These are phyloP conservation scores for Apiospora sp. DNA, from an alignment of 2,329 filamentous ascomycete genomes.

Conservation along the genomic window DNA sequence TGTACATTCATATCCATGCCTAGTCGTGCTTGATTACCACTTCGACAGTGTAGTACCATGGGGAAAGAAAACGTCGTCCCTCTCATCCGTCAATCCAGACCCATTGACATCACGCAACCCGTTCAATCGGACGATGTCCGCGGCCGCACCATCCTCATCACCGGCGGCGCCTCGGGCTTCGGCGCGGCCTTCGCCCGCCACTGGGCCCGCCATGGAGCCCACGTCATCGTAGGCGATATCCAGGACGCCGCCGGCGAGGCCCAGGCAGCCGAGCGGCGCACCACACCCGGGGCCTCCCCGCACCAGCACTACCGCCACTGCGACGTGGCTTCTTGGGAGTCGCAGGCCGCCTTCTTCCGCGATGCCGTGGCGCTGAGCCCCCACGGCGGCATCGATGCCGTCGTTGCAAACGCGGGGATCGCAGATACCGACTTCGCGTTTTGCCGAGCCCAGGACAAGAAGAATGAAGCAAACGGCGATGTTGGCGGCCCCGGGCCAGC, in stretches of 20 bases:
- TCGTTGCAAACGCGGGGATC: neutral
- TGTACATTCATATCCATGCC: neutral
- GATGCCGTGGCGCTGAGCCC: neutral
- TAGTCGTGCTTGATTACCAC: neutral
- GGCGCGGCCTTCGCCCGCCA: neutral
- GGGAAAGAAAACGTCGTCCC: neutral
- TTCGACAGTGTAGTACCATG: neutral
- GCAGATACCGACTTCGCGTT: neutral
- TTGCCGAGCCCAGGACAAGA: neutral
- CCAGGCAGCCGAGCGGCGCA: neutral
- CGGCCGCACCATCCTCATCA: neutral
- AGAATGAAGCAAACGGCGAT: neutral
- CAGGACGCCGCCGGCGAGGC: neutral
- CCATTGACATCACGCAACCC: neutral
- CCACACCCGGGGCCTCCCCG: neutral
- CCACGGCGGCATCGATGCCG: neutral
- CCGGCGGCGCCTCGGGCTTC: neutral
- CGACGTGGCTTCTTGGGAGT: neutral
- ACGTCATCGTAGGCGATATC: neutral
- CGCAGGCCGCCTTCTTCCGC: neutral
- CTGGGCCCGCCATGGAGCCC: neutral
- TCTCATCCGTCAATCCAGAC: neutral
- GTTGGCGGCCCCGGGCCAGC: neutral
- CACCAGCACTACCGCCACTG: constrained; percentile 10
- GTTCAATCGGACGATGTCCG: neutral